Evolutionary conservation across 495 filamentous ascomycete species (phyloP).

Genomic region (Neurospora sp.): DNA sequence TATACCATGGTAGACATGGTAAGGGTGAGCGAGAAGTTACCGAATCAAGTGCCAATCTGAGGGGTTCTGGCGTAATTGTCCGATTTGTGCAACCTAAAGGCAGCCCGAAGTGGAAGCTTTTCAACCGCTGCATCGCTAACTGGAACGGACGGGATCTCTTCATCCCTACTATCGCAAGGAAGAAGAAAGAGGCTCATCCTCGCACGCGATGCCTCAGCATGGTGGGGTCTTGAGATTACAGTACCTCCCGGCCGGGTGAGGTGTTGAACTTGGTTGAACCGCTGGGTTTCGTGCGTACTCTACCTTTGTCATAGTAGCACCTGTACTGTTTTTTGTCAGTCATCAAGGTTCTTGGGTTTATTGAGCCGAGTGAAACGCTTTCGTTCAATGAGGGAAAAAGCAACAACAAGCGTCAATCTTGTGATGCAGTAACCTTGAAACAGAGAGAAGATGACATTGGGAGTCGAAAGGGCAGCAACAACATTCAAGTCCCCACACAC

Average conservation of each 20-base stretch:
- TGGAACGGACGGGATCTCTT: neutral
- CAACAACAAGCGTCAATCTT: neutral
- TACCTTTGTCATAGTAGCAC: neutral
- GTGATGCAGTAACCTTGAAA: neutral
- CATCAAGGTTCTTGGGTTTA: neutral
- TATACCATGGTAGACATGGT: too few relatives aligned
- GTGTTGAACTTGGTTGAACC: neutral
- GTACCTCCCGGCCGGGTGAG: neutral
- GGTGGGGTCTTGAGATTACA: neutral
- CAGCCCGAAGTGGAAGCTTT: neutral
- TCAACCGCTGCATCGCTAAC: neutral
- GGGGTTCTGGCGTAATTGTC: neutral
- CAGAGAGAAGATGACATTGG: neutral
- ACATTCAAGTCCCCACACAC: neutral
- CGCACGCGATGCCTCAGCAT: neutral
- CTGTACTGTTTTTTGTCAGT: neutral
- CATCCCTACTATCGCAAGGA: neutral
- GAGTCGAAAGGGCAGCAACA: neutral
- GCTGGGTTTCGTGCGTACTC: neutral
- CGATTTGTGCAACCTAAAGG: neutral
- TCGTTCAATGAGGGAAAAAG: neutral
- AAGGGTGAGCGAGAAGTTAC: too few relatives aligned
- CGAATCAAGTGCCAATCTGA: neutral
- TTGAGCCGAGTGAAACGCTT: neutral
- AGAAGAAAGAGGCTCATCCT: neutral